Percentiles rank a stretch among this genome's conserved stretches.
Evolutionary conservation across 495 filamentous ascomycete genomes (phyloP).

Genomic region (Opeltia flavorubescens): DNA sequence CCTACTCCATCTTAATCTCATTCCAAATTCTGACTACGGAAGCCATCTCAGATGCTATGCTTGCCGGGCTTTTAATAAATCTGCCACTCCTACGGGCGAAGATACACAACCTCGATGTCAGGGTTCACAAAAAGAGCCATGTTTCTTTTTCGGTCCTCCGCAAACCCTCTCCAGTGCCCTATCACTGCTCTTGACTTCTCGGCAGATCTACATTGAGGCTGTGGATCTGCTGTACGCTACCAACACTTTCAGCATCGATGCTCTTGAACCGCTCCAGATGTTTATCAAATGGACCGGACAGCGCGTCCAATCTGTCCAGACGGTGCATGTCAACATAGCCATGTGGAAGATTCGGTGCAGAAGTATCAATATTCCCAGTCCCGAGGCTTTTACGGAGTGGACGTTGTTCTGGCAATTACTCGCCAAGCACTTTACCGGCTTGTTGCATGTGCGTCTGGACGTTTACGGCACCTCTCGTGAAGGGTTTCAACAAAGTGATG

Average conservation of each 20-base stretch:
- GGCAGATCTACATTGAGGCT: not conserved
- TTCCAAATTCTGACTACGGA: not conserved
- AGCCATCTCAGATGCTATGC: not conserved
- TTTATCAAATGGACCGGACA: not conserved
- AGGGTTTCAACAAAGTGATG: not conserved
- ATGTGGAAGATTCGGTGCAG: not conserved
- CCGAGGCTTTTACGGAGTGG: no score
- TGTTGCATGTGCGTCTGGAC: not conserved
- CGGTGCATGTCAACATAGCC: not conserved
- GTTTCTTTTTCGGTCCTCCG: not conserved
- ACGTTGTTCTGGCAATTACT: not conserved
- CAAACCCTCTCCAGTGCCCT: not conserved
- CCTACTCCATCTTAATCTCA: not conserved
- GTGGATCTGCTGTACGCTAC: not conserved
- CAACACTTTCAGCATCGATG: not conserved
- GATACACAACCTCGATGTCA: not conserved
- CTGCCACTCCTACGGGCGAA: not conserved
- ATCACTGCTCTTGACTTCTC: not conserved
- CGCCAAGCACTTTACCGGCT: not conserved
- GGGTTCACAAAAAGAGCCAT: not conserved
- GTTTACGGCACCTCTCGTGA: not conserved
- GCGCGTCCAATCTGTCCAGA: not conserved
- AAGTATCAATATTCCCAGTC: not conserved
- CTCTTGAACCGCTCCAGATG: not conserved
- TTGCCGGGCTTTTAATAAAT: not conserved